Evolutionary conservation across 2,329 filamentous ascomycete species (phyloP).

Genomic region (Diaporthe longicolla): DNA sequence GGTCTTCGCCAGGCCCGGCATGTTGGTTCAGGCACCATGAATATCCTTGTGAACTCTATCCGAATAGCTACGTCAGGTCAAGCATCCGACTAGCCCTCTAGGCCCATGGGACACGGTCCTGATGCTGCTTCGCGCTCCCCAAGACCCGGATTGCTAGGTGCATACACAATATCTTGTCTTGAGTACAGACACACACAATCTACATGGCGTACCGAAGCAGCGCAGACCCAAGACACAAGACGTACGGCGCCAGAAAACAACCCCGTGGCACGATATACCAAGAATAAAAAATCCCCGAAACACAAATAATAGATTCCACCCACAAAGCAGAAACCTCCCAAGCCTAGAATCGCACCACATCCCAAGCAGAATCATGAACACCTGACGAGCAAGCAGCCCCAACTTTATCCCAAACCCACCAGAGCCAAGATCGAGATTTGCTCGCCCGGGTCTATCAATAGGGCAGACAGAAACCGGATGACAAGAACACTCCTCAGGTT

Average conservation of each 20-base stretch:
- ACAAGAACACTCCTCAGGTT: too few species aligned
- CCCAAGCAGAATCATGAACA: background rate
- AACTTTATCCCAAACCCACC: slow-evolving; percentile 26
- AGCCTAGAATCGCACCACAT: background rate
- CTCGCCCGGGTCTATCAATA: slow-evolving; percentile 1
- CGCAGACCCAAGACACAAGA: background rate
- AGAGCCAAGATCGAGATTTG: slow-evolving; percentile 3
- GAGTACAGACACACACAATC: too few species aligned
- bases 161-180: too few species aligned
- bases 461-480: background rate
- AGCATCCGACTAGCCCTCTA: too few species aligned
- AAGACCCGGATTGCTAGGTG: too few species aligned
- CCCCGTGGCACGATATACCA: too few species aligned
- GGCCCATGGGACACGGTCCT: too few species aligned
- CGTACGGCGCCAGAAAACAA: too few species aligned
- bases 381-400: slow-evolving; percentile 13
- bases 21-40: background rate
- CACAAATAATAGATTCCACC: too few species aligned
- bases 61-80: background rate
- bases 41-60: background rate
- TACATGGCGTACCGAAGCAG: too few species aligned
- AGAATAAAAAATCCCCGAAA: too few species aligned
- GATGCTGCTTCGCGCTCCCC: background rate
- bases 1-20: background rate
- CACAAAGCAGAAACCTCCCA: too few species aligned